Evolutionary conservation across 2,329 filamentous ascomycete genomes (phyloP).

Genomic region (Pseudogymnoascus sp.): DNA sequence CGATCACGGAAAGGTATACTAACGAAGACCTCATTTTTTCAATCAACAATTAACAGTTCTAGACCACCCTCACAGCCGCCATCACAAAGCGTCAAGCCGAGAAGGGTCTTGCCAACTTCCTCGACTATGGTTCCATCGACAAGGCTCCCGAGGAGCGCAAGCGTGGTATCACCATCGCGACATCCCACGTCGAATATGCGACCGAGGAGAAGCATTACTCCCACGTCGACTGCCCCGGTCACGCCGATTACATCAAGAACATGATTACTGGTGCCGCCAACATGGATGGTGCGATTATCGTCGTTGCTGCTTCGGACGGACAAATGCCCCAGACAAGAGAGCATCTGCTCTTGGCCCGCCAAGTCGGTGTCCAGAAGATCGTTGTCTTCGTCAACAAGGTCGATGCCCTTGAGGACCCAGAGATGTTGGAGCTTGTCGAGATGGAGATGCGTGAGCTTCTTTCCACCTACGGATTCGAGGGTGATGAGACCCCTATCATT

Average conservation of each 20-base stretch:
- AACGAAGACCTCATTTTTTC: not conserved
- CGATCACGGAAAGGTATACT: constrained; percentile 90
- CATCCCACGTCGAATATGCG: constrained; percentile 96
- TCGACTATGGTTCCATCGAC: constrained; percentile 97
- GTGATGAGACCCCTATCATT: constrained; percentile 93
- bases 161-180: constrained; percentile 99
- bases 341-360: constrained; percentile 92
- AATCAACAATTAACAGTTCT: constrained; percentile 19
- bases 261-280: constrained; percentile 99
- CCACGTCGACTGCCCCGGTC: constrained; percentile 98
- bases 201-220: constrained; percentile 95
- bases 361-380: constrained; percentile 96
- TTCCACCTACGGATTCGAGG: constrained; percentile 87
- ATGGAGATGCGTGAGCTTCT: constrained; percentile 99
- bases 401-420: constrained; percentile 91
- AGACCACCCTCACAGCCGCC: constrained; percentile 97
- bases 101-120: constrained; percentile 87
- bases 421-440: constrained; percentile 99
- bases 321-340: constrained; percentile 99
- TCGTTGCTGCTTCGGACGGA: constrained; percentile 94
- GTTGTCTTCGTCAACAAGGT: constrained; percentile 99
- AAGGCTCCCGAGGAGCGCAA: constrained; percentile 99
- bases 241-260: constrained; percentile 99
- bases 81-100: constrained; percentile 97
- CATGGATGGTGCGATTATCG: constrained; percentile 99